Evolutionary conservation across 331 rosid species (phyloP).

Genomic region (Saraca asoca): DNA sequence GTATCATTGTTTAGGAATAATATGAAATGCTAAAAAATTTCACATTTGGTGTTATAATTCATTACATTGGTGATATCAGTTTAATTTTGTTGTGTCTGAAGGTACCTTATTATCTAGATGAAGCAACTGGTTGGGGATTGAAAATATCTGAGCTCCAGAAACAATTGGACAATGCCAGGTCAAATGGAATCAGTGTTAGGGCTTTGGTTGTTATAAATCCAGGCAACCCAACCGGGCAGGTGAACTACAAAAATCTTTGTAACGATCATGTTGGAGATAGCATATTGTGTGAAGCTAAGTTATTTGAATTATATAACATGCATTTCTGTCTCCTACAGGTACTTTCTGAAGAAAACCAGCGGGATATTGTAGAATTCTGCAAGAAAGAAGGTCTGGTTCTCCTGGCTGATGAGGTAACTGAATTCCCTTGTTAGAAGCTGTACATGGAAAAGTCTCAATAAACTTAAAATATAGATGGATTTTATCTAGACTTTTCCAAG

Average conservation of each 20-base stretch:
- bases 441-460: not conserved
- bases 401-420: slow-evolving; percentile 91
- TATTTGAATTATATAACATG: slow-evolving; percentile 22
- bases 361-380: slow-evolving; percentile 74
- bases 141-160: slow-evolving; percentile 74
- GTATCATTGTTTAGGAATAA: not conserved
- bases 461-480: not conserved
- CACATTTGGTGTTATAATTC: slow-evolving; percentile 12
- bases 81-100: slow-evolving; percentile 34
- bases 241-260: slow-evolving; percentile 36
- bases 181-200: slow-evolving; percentile 74
- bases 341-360: slow-evolving; percentile 83
- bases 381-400: slow-evolving; percentile 85
- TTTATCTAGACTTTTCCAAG: not conserved
- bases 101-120: slow-evolving; percentile 97
- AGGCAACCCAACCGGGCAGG: slow-evolving; percentile 99
- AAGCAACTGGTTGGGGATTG: slow-evolving; percentile 92
- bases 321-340: slow-evolving; percentile 54
- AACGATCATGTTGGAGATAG: slow-evolving; percentile 2
- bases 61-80: slow-evolving; percentile 12
- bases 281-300: slow-evolving; percentile 10
- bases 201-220: slow-evolving; percentile 97
- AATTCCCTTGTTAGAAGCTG: slow-evolving; percentile 13
- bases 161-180: slow-evolving; percentile 76
- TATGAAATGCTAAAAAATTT: slow-evolving; percentile 28